phyloP scores from a whole-genome alignment of 2,329 filamentous ascomycete genomes.

The Colletotrichum abscissum region DNA sequence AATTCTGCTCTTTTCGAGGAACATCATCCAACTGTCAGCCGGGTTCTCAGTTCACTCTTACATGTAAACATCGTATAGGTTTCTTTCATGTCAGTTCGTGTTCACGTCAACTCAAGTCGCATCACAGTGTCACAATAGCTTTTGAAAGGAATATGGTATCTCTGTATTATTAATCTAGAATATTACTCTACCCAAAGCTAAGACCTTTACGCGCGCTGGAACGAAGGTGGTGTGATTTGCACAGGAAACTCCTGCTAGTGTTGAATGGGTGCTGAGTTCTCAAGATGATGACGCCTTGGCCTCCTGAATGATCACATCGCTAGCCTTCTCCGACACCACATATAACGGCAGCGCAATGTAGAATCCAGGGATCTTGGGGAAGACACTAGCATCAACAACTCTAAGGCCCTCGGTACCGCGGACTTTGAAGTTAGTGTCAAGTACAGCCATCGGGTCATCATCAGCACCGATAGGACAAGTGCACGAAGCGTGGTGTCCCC shows the following conservation, averaged over 20 bases:
- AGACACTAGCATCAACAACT: conserved; percentile 72
- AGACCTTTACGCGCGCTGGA: too few relatives aligned
- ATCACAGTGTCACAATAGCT: too few relatives aligned
- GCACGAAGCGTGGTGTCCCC: conserved; percentile 68
- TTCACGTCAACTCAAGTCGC: too few relatives aligned
- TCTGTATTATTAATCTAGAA: not conserved
- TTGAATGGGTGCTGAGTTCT: too few relatives aligned
- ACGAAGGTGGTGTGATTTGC: not conserved
- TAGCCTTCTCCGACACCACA: conserved; percentile 70
- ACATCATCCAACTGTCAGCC: too few relatives aligned
- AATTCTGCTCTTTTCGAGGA: too few relatives aligned
- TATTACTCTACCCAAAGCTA: not conserved
- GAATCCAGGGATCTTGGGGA: conserved; percentile 42
- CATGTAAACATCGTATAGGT: too few relatives aligned
- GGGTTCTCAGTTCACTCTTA: accelerated
- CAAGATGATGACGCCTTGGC: not conserved
- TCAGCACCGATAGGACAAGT: conserved; percentile 67
- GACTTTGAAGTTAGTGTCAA: conserved; percentile 69
- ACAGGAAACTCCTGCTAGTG: not conserved
- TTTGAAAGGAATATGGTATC: too few relatives aligned
- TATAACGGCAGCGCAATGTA: conserved; percentile 62
- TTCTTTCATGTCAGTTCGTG: too few relatives aligned
- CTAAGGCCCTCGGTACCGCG: conserved; percentile 64
- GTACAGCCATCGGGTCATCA: conserved; percentile 65
- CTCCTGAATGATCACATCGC: conserved; percentile 42